Percentiles rank a stretch among this genome's conserved stretches.
phyloP scores from a whole-genome alignment of 2,329 filamentous ascomycete species.

The Colletotrichum sp. region DNA sequence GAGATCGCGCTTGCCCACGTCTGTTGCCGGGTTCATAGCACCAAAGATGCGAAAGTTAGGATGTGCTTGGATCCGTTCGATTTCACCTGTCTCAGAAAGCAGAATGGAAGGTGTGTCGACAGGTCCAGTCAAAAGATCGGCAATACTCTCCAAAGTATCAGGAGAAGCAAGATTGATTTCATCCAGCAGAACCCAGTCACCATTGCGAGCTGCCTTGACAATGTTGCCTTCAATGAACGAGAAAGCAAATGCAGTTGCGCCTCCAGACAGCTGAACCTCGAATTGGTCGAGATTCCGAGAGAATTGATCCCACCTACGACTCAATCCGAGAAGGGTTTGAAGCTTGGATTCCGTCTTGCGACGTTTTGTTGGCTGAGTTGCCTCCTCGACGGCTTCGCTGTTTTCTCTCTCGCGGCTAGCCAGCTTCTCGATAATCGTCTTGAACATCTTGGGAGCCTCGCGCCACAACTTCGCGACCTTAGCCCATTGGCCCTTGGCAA shows the following conservation, averaged over 20 bases:
- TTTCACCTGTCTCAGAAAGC: slow-evolving; percentile 90
- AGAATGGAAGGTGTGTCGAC: slow-evolving; percentile 80
- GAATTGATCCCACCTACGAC: slow-evolving; percentile 81
- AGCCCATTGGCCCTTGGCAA: slow-evolving; percentile 86
- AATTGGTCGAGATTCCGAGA: slow-evolving; percentile 76
- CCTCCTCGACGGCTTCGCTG: slow-evolving; percentile 35
- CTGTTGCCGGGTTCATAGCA: slow-evolving; percentile 98
- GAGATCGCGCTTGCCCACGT: slow-evolving; percentile 94
- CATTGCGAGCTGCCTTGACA: slow-evolving; percentile 92
- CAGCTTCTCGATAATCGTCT: slow-evolving; percentile 67
- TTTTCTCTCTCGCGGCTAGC: slow-evolving; percentile 47
- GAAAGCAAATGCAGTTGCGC: slow-evolving; percentile 84
- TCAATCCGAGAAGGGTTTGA: slow-evolving; percentile 62
- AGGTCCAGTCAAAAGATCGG: slow-evolving; percentile 81
- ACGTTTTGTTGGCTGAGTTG: slow-evolving; percentile 71
- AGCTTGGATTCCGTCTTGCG: slow-evolving; percentile 72
- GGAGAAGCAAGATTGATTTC: slow-evolving; percentile 97
- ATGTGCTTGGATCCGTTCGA: slow-evolving; percentile 88
- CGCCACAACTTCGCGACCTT: slow-evolving; percentile 85
- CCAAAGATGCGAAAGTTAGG: slow-evolving; percentile 95
- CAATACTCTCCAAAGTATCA: slow-evolving; percentile 92
- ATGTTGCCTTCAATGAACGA: slow-evolving; percentile 96
- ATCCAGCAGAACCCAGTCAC: slow-evolving; percentile 95
- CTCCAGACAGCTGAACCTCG: slow-evolving; percentile 76
- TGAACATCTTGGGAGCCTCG: slow-evolving; percentile 87